A percentile compares a stretch with the other conserved stretches of the same genome.
Conservation (phyloP, 306 rosid genomes). For the Pterocarpus santalinus region DNA sequence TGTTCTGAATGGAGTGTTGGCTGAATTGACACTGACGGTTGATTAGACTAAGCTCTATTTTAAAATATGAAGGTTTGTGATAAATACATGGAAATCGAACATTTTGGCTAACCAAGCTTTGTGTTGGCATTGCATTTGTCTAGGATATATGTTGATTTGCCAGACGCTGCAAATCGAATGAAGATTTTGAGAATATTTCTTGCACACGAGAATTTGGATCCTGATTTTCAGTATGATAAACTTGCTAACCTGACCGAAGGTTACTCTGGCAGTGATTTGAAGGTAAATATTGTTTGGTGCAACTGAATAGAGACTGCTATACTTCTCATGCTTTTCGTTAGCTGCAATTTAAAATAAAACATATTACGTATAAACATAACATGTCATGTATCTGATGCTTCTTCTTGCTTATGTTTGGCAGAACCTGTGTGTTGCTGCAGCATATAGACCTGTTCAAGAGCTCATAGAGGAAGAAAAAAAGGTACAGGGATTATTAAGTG, state of each 20-base stretch:
- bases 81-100: conserved; percentile 11
- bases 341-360: conserved; percentile 9
- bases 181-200: conserved; percentile 94
- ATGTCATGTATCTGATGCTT: conserved; percentile 26
- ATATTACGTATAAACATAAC: neutral
- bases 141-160: conserved; percentile 95
- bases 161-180: conserved; percentile 87
- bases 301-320: neutral
- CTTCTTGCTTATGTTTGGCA: conserved; percentile 49
- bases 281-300: conserved; percentile 60
- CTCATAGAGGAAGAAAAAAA: conserved; percentile 80
- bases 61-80: conserved; percentile 23
- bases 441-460: conserved; percentile 96
- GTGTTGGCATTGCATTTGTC: conserved; percentile 35
- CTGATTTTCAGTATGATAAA: conserved; percentile 73
- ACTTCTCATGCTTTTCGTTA: neutral
- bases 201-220: conserved; percentile 74
- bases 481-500: conserved; percentile 52
- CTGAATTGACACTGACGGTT: neutral
- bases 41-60: neutral
- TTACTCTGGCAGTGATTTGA: conserved; percentile 97
- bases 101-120: conserved; percentile 33
- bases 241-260: conserved; percentile 91
- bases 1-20: neutral
- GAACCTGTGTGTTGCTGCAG: conserved; percentile 98